Percentiles rank a stretch among this genome's conserved stretches.
These are phyloP conservation scores for Paramyrothecium roridum DNA, from an alignment of 2,329 filamentous ascomycete genomes.

Conservation along the genomic window DNA sequence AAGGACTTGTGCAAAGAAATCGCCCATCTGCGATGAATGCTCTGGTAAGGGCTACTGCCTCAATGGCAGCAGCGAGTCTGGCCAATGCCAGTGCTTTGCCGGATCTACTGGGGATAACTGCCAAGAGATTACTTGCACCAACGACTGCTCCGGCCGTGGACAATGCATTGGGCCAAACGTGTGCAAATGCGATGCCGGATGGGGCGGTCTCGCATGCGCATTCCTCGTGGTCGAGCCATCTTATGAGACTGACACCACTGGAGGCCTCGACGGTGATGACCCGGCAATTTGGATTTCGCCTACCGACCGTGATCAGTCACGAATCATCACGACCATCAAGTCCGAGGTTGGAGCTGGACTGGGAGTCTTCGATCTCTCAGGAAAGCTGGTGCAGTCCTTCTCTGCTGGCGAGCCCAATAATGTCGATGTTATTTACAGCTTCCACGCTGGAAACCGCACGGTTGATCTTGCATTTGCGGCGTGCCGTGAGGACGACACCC, in stretches of 20 bases:
- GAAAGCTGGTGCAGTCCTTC: slow-evolving; percentile 43
- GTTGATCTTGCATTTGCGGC: slow-evolving; percentile 48
- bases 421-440: slow-evolving; percentile 50
- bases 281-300: slow-evolving; percentile 47
- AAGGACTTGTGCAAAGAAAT: slow-evolving; percentile 13
- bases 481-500: slow-evolving; percentile 47
- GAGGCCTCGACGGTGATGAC: slow-evolving; percentile 40
- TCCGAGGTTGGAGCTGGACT: slow-evolving; percentile 45
- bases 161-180: slow-evolving; percentile 36
- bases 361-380: slow-evolving; percentile 44
- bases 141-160: slow-evolving; percentile 38
- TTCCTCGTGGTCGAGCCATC: slow-evolving; percentile 38
- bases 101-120: slow-evolving; percentile 36
- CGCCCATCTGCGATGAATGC: slow-evolving; percentile 30
- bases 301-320: slow-evolving; percentile 34
- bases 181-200: slow-evolving; percentile 37
- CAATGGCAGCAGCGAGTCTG: slow-evolving; percentile 7
- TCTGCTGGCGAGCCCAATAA: slow-evolving; percentile 48
- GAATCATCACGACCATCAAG: slow-evolving; percentile 50
- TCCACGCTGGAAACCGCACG: slow-evolving; percentile 37
- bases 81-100: slow-evolving; percentile 38
- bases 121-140: slow-evolving; percentile 30
- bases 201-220: slow-evolving; percentile 42
- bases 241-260: slow-evolving; percentile 40
- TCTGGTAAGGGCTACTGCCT: slow-evolving; percentile 34